A percentile compares a stretch with the other conserved stretches of the same genome.
Conservation (phyloP, 169 alveolate species). For the Miamiensis avidus region DNA sequence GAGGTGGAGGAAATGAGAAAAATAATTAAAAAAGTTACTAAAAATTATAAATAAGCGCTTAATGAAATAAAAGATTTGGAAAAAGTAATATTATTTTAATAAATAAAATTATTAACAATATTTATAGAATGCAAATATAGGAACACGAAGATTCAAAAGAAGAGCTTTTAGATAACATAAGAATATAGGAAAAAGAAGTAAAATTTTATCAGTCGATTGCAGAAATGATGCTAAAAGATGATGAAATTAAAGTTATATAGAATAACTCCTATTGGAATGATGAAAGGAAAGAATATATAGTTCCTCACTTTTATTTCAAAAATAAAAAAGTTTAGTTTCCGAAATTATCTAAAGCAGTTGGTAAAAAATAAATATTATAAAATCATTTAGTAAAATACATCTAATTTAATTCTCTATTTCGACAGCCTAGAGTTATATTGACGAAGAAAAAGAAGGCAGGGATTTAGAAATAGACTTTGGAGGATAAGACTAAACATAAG, state of each 20-base stretch:
- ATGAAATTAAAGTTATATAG: constrained; percentile 45
- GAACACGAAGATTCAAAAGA: constrained; percentile 78
- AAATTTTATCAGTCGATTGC: constrained; percentile 44
- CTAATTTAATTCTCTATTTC: too few relatives aligned
- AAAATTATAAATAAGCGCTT: constrained; percentile 42
- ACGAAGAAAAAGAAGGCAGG: too few relatives aligned
- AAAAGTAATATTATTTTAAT: too few relatives aligned
- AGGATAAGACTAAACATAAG: too few relatives aligned
- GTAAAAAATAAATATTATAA: too few relatives aligned
- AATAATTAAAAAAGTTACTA: constrained; percentile 34
- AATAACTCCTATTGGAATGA: constrained; percentile 49
- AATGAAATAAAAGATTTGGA: constrained; percentile 60
- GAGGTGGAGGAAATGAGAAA: constrained; percentile 61
- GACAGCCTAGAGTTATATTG: too few relatives aligned
- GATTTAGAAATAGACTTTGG: too few relatives aligned
- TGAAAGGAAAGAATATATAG: constrained; percentile 46
- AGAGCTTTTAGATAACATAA: constrained; percentile 76
- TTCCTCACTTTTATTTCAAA: constrained; percentile 58
- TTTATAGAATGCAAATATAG: too few relatives aligned
- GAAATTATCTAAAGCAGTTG: constrained; percentile 34
- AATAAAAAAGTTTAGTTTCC: constrained; percentile 54
- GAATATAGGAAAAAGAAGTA: constrained; percentile 50
- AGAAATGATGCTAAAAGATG: constrained; percentile 46
- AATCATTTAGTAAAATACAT: too few relatives aligned
- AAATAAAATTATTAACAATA: too few relatives aligned